phyloP scores from a whole-genome alignment of 192 early-diverging fungal genomes.

The Paraglomus occultum region DNA sequence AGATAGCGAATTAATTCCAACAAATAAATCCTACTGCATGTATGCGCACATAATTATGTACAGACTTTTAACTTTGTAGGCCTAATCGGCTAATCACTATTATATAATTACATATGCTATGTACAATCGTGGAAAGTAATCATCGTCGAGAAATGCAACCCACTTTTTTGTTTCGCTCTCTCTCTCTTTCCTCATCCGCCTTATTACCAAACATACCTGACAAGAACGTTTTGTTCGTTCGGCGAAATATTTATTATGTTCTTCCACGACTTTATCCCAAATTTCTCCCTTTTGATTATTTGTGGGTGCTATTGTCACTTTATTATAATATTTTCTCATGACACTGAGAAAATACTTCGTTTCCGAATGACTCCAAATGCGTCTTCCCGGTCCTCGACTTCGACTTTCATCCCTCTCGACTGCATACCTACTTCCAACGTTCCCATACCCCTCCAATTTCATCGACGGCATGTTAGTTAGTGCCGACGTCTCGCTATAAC shows the following conservation, averaged over 20 bases:
- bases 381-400: not conserved
- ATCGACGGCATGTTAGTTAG: no score
- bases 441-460: no score
- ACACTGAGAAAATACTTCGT: slow-evolving; percentile 10
- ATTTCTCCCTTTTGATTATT: slow-evolving; percentile 17
- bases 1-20: no score
- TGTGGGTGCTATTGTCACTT: not conserved
- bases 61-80: no score
- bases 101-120: no score
- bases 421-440: no score
- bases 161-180: not conserved
- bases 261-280: slow-evolving; percentile 12
- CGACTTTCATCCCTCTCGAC: not conserved
- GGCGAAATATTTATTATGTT: slow-evolving; percentile 6
- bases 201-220: slow-evolving; percentile 10
- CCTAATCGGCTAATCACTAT: no score
- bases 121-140: no score
- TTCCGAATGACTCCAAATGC: slow-evolving; percentile 3
- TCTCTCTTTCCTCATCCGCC: not conserved
- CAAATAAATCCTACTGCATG: no score
- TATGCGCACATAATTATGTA: no score
- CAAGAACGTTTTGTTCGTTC: slow-evolving; percentile 8
- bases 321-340: not conserved
- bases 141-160: no score
- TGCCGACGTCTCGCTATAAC: no score